Evolutionary conservation across 1,284 basidiomycete genomes (phyloP).

Genomic region (Ustilago loliicola): DNA sequence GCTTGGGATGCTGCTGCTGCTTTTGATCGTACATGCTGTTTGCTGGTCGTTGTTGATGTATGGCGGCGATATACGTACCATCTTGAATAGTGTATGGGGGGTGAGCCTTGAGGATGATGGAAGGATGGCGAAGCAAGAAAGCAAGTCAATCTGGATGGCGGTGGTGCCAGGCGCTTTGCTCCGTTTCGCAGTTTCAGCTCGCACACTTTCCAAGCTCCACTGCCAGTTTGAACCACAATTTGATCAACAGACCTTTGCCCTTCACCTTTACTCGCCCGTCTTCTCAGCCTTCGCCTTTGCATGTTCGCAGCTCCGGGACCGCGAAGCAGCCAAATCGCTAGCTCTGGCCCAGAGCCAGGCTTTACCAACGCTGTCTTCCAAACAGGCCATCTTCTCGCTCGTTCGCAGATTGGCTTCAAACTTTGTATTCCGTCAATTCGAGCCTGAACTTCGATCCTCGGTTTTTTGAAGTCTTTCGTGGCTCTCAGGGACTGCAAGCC

Average conservation of each 20-base stretch:
- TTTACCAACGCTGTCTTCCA: not conserved
- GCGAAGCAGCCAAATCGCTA: not conserved
- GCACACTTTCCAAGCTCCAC: not conserved
- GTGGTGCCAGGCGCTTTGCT: conserved; percentile 19
- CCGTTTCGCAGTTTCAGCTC: not conserved
- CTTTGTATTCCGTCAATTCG: not conserved
- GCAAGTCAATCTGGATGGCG: conserved; percentile 25
- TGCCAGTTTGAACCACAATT: not conserved
- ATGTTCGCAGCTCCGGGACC: not conserved
- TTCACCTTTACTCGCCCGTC: not conserved
- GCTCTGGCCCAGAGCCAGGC: not conserved
- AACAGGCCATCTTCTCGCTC: not conserved
- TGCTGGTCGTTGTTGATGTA: conserved; percentile 24
- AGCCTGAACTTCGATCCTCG: not conserved
- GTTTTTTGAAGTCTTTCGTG: not conserved
- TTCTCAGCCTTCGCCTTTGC: not conserved
- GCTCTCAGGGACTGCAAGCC: not conserved
- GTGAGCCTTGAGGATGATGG: conserved; percentile 59
- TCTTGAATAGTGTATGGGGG: conserved; percentile 45
- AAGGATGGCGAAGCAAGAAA: conserved; percentile 43
- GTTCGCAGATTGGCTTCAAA: not conserved
- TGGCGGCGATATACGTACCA: conserved; percentile 43
- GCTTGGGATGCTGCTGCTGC: conserved; percentile 11
- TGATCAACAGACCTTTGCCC: not conserved
- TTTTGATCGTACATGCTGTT: conserved; percentile 4